A percentile compares a stretch with the other conserved stretches of the same genome.
Evolutionary conservation across 352 stramenopile species (phyloP).

Genomic region (Elongisporangium anandrum): DNA sequence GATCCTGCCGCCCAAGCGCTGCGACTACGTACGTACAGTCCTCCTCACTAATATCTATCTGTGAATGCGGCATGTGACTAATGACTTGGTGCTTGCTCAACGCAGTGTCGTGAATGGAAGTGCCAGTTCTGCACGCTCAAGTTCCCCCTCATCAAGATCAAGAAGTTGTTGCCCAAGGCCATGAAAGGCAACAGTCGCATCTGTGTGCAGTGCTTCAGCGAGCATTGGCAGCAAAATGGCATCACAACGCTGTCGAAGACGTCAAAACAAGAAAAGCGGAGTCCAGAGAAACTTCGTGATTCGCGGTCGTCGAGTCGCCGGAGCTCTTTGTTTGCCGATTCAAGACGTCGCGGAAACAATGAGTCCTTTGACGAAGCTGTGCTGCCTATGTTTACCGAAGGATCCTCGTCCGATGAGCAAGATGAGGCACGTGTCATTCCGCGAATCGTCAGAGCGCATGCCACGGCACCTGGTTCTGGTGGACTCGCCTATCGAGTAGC

Average conservation of each 20-base stretch:
- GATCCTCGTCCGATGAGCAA: too few species aligned
- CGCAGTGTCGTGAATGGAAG: slow-evolving; percentile 48
- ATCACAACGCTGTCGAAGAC: slow-evolving; percentile 3
- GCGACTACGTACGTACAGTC: slow-evolving; percentile 39
- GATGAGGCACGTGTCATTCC: too few species aligned
- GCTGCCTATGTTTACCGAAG: too few species aligned
- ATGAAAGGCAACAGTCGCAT: slow-evolving; percentile 57
- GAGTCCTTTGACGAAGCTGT: slow-evolving; percentile 14
- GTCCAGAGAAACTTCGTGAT: too few species aligned
- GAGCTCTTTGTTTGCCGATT: neutral
- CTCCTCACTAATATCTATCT: neutral
- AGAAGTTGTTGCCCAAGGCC: slow-evolving; percentile 34
- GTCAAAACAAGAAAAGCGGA: too few species aligned
- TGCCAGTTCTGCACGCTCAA: slow-evolving; percentile 65
- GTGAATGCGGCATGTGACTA: slow-evolving; percentile 1
- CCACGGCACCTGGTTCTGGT: too few species aligned
- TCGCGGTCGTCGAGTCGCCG: neutral
- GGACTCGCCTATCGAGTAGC: slow-evolving; percentile 16
- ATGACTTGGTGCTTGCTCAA: neutral
- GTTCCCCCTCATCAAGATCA: slow-evolving; percentile 36
- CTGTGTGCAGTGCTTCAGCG: slow-evolving; percentile 42
- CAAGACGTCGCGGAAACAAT: slow-evolving; percentile 9
- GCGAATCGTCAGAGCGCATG: too few species aligned
- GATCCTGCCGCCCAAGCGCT: slow-evolving; percentile 47
- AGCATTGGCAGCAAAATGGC: slow-evolving; percentile 34